phyloP scores from a whole-genome alignment of 2,329 filamentous ascomycete genomes.

The Neofusicoccum kwambonambiense region DNA sequence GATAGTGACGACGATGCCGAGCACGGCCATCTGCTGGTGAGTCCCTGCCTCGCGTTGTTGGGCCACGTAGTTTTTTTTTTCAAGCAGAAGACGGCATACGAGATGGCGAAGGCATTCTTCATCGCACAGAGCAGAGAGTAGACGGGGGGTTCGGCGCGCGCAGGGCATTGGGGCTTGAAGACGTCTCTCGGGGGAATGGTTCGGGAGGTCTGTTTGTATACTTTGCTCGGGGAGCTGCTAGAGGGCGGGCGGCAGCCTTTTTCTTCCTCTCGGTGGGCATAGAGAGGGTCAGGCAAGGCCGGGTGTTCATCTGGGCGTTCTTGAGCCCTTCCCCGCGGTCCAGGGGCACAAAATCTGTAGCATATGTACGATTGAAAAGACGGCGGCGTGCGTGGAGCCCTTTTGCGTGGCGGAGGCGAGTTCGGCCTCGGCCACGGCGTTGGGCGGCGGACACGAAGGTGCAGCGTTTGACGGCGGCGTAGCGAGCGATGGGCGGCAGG shows the following conservation, averaged over 20 bases:
- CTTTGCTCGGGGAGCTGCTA: background rate
- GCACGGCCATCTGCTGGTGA: no score
- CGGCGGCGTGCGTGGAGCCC: background rate
- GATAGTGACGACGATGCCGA: no score
- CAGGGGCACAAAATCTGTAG: conserved; percentile 15
- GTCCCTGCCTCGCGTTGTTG: no score
- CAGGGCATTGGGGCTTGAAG: background rate
- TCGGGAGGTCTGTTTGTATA: conserved; percentile 4
- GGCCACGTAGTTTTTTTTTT: no score
- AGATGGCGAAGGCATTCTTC: conserved; percentile 69
- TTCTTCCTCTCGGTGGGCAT: conserved; percentile 5
- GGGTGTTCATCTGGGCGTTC: conserved; percentile 15
- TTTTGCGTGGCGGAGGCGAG: background rate
- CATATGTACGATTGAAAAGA: conserved; percentile 16
- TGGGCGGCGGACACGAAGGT: conserved; percentile 11
- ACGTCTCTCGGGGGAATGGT: background rate
- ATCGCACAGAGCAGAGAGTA: conserved; percentile 43
- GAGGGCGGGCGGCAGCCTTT: conserved; percentile 2
- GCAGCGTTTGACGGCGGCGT: conserved; percentile 11
- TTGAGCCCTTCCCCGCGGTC: conserved; percentile 6
- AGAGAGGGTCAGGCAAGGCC: conserved; percentile 7
- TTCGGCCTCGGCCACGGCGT: background rate
- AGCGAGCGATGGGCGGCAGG: conserved; percentile 11
- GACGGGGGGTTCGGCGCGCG: background rate
- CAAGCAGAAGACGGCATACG: no score